Evolutionary conservation across 2,329 filamentous ascomycete species (phyloP), one percentile per base, ranked within the genome.

Genomic region (Hirsutella minnesotensis): DNA sequence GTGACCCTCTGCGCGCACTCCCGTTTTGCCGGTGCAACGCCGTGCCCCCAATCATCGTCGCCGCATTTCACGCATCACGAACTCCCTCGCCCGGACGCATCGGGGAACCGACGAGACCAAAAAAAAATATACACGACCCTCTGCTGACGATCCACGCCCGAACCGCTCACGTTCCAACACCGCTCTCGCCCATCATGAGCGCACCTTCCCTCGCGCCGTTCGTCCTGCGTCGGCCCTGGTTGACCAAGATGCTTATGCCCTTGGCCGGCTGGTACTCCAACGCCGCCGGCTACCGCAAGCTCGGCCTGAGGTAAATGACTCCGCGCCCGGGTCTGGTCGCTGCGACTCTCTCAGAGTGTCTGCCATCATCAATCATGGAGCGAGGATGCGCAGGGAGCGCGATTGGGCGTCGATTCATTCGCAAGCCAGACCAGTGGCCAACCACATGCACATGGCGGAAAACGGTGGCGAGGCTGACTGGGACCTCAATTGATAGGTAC

Each of bases 251-350:
- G 69, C 69, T 96, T 66, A 78, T 72, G 72, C 92, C 92, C 53
- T 62, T 95, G 52, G 78, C 89, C 66, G 77, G 80, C 60, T 95
- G 87, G 87, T 96, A 96, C 72, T 69, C 70, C 68, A 83, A 90
- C 63, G 83, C 87, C 57, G 77, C 89, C 56, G 90, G 90, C 63
- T 95, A 95, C 77, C 83, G 88, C 69, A 79, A 90, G 77, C 75
- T 95, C 60, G 90, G 90, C 59, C 75, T 95, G 68, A 85, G 75
- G 88, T 95, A 83, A 52, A 34, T 18, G 33, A 15, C 5, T 15
- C 29, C 29, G 27, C 8, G 7, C 27, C 27, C 27, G 7, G 27
- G 7, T 13, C 27, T 29, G n/a, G n/a, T n/a, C n/a, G n/a, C n/a
- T n/a, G n/a, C n/a, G n/a, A n/a, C n/a, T n/a, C n/a, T n/a, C n/a